Percentiles rank a stretch among this genome's conserved stretches.
Evolutionary conservation across 2,329 filamentous ascomycete genomes (phyloP).

Genomic region (Zasmidium cellare): DNA sequence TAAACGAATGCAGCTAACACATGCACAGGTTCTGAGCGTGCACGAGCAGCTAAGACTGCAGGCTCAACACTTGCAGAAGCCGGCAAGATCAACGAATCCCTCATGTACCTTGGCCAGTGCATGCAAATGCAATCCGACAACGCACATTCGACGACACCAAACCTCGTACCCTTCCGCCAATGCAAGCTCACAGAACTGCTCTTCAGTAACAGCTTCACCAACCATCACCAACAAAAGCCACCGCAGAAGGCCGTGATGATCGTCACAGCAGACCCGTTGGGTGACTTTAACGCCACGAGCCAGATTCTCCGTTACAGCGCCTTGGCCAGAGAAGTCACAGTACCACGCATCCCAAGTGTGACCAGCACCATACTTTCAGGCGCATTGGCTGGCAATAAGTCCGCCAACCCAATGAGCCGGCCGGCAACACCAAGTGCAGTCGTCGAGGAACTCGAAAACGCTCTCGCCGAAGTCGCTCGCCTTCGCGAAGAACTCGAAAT

Average conservation of each 20-base stretch:
- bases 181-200: slow-evolving; percentile 56
- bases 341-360: slow-evolving; percentile 82
- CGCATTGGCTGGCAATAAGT: slow-evolving; percentile 24
- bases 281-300: slow-evolving; percentile 94
- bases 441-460: slow-evolving; percentile 74
- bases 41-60: slow-evolving; percentile 88
- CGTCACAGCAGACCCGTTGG: slow-evolving; percentile 87
- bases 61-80: slow-evolving; percentile 91
- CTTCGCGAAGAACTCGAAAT: slow-evolving; percentile 76
- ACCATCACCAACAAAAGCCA: slow-evolving; percentile 52
- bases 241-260: slow-evolving; percentile 94
- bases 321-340: slow-evolving; percentile 86
- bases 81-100: slow-evolving; percentile 95
- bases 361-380: slow-evolving; percentile 63
- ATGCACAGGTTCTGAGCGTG: slow-evolving; percentile 72
- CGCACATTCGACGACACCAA: slow-evolving; percentile 56
- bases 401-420: slow-evolving; percentile 36
- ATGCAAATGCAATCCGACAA: slow-evolving; percentile 90
- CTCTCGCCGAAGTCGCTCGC: slow-evolving; percentile 77
- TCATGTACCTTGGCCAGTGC: slow-evolving; percentile 98
- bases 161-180: slow-evolving; percentile 72
- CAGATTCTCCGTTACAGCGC: slow-evolving; percentile 95
- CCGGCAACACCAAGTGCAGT: slow-evolving; percentile 45
- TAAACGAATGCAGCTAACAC: slow-evolving; percentile 19
- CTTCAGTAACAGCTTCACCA: slow-evolving; percentile 51